Percentiles rank a stretch among this genome's conserved stretches.
These are phyloP conservation scores for Metroxylon sagu DNA, from an alignment of 176 grass and related monocot species.

Conservation along the genomic window DNA sequence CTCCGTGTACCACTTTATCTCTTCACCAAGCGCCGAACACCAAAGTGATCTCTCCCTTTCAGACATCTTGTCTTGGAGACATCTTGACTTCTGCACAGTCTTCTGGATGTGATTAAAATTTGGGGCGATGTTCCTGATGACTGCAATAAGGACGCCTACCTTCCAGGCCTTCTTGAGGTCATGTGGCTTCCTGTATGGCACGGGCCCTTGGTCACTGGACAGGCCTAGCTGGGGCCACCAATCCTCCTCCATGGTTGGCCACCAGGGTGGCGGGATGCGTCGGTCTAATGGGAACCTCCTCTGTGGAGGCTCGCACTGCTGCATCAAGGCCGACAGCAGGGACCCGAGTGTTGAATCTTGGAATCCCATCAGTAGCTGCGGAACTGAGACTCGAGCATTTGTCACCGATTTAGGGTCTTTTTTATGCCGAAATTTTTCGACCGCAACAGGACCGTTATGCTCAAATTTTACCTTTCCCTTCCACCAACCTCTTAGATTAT, in stretches of 20 bases:
- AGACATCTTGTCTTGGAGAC: conserved; percentile 3
- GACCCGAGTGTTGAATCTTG: conserved; percentile 1
- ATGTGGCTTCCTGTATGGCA: not conserved
- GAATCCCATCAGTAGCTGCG: not conserved
- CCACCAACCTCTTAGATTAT: conserved; percentile 7
- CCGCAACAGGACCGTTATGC: not conserved
- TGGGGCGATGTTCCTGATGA: not conserved
- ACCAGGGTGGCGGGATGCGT: not conserved
- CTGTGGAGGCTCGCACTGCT: not conserved
- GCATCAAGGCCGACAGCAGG: not conserved
- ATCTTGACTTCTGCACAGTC: not conserved
- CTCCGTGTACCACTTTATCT: not conserved
- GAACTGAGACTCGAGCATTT: not conserved
- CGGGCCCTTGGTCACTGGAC: not conserved
- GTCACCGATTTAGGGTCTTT: not conserved
- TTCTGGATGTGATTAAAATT: not conserved
- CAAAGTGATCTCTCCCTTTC: not conserved
- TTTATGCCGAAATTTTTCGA: not conserved
- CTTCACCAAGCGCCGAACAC: not conserved
- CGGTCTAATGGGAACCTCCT: not conserved
- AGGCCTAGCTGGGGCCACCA: not conserved
- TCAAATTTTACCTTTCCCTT: conserved; percentile 7
- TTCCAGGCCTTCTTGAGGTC: conserved; percentile 2
- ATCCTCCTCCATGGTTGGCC: not conserved
- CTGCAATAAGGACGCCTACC: not conserved